Evolutionary conservation across 1,284 basidiomycete genomes (phyloP), one percentile per base, ranked within the genome.

Genomic region (Erythrobasidium hasegawianum): DNA sequence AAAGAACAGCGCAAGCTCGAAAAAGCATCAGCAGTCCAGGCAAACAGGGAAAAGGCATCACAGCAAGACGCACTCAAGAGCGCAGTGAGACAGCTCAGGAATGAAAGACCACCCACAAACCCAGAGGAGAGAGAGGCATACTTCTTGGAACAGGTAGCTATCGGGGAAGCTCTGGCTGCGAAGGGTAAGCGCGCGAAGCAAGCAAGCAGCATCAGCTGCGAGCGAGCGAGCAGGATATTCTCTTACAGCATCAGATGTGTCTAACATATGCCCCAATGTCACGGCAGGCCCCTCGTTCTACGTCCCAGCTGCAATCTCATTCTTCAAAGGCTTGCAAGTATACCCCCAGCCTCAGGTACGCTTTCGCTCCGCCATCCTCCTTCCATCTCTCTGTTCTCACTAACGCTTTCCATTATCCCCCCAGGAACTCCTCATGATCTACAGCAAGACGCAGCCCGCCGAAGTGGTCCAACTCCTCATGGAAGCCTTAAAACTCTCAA

Each of bases 271-370:
- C n/a, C n/a, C n/a, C n/a, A n/a, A n/a, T n/a, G n/a, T n/a, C n/a
- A n/a, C n/a, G n/a, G 14, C 71, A 94, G 91, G 90, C 47, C 87
- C 89, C 53, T 79, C 82, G 41, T 86, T 86, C 78, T 81, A 87
- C 74, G 81, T 95, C 53, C 82, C 86, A 18, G 87, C 95, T 7
- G 93, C 96, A 27, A 80, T 90, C 75, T 85, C 87, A 59, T 97
- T 97, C 84, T 97, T 87, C 83, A 85, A 89, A 68, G 95, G 92
- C 4, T 84, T 97, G 70, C 85, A 90, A 67, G 93, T 96, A 53
- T 98, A 97, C 81, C 95, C 94, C 22, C 62, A 59, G 52, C 43
- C 39, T 16, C 53, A 58, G 24, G 27, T 54, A 43, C 5, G 26
- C 33, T 27, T 20, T 38, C 24, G 45, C 7, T 33, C 33, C n/a